phyloP scores from a whole-genome alignment of 2,329 filamentous ascomycete species.

The Fusarium lyarnte region DNA sequence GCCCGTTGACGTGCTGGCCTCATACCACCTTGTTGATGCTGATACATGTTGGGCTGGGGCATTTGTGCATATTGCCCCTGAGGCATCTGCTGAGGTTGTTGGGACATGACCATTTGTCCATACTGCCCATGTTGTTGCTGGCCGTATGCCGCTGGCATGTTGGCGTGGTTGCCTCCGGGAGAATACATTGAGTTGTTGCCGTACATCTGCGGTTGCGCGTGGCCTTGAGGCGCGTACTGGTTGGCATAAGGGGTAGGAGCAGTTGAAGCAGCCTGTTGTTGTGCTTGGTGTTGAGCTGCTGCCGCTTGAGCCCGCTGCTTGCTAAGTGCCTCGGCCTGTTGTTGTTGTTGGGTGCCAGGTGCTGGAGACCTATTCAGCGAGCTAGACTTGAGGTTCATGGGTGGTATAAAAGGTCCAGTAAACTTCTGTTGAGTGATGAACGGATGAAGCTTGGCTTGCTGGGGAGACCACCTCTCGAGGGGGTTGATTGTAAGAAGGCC shows the following conservation, averaged over 20 bases:
- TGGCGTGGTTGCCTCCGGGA: slow-evolving; percentile 58
- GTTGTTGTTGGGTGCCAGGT: slow-evolving; percentile 93
- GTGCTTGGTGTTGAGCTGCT: slow-evolving; percentile 53
- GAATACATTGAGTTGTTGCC: slow-evolving; percentile 85
- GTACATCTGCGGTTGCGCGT: slow-evolving; percentile 75
- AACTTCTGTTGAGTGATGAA: slow-evolving; percentile 99
- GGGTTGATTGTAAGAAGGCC: slow-evolving; percentile 94
- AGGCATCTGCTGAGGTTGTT: slow-evolving; percentile 72
- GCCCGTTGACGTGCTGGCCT: slow-evolving; percentile 86
- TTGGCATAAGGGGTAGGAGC: slow-evolving; percentile 72
- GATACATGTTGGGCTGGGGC: slow-evolving; percentile 66
- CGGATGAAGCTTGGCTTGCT: slow-evolving; percentile 95
- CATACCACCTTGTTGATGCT: slow-evolving; percentile 71
- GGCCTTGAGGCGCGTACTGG: slow-evolving; percentile 59
- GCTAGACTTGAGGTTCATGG: slow-evolving; percentile 93
- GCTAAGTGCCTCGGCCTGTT: slow-evolving; percentile 91
- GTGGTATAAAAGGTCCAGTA: slow-evolving; percentile 93
- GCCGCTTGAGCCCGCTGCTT: slow-evolving; percentile 81
- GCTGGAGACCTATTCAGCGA: slow-evolving; percentile 87
- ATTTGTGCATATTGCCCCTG: slow-evolving; percentile 69
- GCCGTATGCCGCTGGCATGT: slow-evolving; percentile 77
- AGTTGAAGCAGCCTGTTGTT: slow-evolving; percentile 74
- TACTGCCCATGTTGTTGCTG: slow-evolving; percentile 77
- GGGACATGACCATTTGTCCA: slow-evolving; percentile 77
- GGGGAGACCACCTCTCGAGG: slow-evolving; percentile 95